A percentile compares a stretch with the other conserved stretches of the same genome.
Conservation (phyloP, 768 basidiomycete species). For the Kwoniella sp. region DNA sequence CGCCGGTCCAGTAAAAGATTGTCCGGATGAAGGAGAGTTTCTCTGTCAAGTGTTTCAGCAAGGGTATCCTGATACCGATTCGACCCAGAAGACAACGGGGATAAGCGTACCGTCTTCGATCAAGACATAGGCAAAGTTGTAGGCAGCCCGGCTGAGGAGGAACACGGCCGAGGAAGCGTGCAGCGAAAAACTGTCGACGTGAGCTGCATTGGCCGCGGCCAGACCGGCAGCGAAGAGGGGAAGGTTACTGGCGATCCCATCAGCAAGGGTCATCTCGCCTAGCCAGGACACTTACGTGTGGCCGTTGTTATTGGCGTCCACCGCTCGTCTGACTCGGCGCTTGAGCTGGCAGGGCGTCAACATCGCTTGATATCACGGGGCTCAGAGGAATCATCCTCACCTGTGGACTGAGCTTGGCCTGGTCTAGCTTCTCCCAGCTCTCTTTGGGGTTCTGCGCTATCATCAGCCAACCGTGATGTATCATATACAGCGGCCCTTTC, state of each 20-base stretch:
- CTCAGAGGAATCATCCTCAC: too few species aligned
- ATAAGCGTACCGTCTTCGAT: conserved; percentile 22
- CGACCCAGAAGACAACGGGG: neutral
- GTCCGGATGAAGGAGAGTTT: conserved; percentile 8
- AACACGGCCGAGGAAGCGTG: conserved; percentile 21
- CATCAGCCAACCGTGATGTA: neutral
- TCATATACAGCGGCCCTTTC: neutral
- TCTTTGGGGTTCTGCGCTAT: conserved; percentile 23
- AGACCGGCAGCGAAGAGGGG: conserved; percentile 33
- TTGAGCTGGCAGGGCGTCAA: too few species aligned
- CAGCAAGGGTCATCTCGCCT: neutral
- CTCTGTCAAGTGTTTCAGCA: neutral
- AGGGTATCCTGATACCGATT: neutral
- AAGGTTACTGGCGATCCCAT: conserved; percentile 11
- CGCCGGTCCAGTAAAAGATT: conserved; percentile 14
- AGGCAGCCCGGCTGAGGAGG: conserved; percentile 18
- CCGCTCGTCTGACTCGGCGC: conserved; percentile 15
- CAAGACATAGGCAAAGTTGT: conserved; percentile 32
- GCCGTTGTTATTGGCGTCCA: conserved; percentile 28
- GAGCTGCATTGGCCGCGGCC: conserved; percentile 30
- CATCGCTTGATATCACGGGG: too few species aligned
- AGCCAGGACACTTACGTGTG: conserved; percentile 12
- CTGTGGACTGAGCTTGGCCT: too few species aligned
- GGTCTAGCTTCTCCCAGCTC: conserved; percentile 25
- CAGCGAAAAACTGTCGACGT: conserved; percentile 16